A percentile compares a stretch with the other conserved stretches of the same genome.
Evolutionary conservation across 2,329 filamentous ascomycete genomes (phyloP).

Genomic region (Alternaria hordeiaustralica): DNA sequence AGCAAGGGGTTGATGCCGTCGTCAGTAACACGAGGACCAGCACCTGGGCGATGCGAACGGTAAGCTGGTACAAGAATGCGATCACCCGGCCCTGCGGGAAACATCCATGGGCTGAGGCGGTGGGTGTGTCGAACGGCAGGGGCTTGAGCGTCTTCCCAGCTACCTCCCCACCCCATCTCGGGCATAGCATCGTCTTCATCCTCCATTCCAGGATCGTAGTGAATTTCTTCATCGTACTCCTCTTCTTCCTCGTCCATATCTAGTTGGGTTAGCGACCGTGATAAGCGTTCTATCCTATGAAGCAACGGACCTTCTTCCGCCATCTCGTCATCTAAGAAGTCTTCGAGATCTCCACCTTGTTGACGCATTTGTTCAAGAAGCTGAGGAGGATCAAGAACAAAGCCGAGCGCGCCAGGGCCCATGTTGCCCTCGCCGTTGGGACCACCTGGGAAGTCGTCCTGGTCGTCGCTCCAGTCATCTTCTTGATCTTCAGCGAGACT

Average conservation of each 20-base stretch:
- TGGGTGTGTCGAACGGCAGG: conserved; percentile 56
- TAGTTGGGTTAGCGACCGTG: conserved; percentile 45
- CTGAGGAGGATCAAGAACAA: conserved; percentile 46
- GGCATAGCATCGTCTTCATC: conserved; percentile 53
- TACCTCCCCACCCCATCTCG: conserved; percentile 58
- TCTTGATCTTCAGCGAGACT: conserved; percentile 51
- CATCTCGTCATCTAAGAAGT: conserved; percentile 65
- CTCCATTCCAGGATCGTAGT: conserved; percentile 59
- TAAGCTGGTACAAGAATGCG: conserved; percentile 53
- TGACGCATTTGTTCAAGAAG: conserved; percentile 51
- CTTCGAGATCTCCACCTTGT: conserved; percentile 53
- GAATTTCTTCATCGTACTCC: conserved; percentile 70
- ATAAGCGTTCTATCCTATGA: not conserved
- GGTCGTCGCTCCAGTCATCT: conserved; percentile 55
- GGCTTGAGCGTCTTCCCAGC: conserved; percentile 55
- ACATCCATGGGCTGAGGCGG: conserved; percentile 66
- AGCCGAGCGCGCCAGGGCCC: conserved; percentile 48
- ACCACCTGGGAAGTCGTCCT: conserved; percentile 52
- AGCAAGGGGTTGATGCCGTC: conserved; percentile 89
- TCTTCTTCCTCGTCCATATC: conserved; percentile 70
- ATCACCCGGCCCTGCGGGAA: conserved; percentile 61
- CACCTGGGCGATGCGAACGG: conserved; percentile 61
- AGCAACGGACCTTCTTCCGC: conserved; percentile 63
- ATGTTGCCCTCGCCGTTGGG: conserved; percentile 62
- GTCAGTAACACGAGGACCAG: conserved; percentile 66